phyloP scores from a whole-genome alignment of 2,329 filamentous ascomycete genomes.

The Hirsutella rhossiliensis region DNA sequence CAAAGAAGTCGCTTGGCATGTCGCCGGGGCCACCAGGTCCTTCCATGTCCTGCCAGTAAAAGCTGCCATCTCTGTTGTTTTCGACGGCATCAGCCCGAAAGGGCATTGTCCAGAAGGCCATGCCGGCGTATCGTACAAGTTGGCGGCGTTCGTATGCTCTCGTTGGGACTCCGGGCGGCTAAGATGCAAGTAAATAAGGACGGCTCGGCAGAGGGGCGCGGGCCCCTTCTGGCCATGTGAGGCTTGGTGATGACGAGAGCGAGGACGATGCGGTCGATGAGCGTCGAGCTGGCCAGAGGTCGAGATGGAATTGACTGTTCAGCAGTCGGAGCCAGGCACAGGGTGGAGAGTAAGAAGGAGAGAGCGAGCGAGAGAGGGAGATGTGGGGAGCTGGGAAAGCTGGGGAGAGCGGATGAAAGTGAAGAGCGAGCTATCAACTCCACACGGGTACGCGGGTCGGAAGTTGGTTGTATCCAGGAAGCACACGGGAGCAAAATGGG shows the following conservation, averaged over 20 bases:
- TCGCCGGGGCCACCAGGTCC: slow-evolving; percentile 14
- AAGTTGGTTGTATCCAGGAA: slow-evolving; percentile 1
- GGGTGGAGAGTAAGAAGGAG: background rate
- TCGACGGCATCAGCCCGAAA: slow-evolving; percentile 21
- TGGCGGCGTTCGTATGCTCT: background rate
- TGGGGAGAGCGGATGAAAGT: background rate
- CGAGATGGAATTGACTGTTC: background rate
- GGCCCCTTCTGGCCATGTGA: slow-evolving; percentile 1
- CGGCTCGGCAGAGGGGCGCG: background rate
- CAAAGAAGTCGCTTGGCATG: slow-evolving; percentile 20
- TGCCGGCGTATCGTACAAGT: slow-evolving; percentile 5
- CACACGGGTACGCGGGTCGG: background rate
- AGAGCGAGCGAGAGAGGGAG: background rate
- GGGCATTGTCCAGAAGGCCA: slow-evolving; percentile 25
- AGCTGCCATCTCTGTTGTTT: slow-evolving; percentile 19
- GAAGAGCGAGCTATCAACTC: slow-evolving; percentile 1
- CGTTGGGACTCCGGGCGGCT: background rate
- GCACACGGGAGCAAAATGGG: background rate
- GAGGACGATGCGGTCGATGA: background rate
- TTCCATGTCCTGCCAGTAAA: slow-evolving; percentile 22
- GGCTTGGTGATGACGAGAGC: background rate
- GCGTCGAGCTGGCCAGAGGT: background rate
- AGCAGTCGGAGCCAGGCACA: background rate
- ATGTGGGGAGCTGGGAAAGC: background rate
- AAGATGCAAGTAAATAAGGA: background rate